Conservation (phyloP, 768 basidiomycete genomes). For the Auricularia cornea region DNA sequence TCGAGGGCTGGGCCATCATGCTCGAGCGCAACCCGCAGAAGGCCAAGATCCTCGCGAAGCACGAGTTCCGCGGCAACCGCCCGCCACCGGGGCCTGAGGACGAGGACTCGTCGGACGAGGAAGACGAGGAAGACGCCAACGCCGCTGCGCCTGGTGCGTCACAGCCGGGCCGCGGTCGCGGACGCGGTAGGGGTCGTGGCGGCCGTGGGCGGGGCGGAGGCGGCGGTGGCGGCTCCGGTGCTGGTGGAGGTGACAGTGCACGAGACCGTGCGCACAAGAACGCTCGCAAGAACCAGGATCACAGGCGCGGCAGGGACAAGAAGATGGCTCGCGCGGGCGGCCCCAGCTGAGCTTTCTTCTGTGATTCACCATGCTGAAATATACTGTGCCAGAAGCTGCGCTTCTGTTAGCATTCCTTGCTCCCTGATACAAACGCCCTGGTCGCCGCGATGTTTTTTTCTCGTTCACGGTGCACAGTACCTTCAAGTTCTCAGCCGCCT, state of each 20-base stretch:
- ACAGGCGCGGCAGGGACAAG: conserved; percentile 81
- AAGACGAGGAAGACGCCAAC: neutral
- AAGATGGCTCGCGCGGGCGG: conserved; percentile 51
- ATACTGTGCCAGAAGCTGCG: too few species aligned
- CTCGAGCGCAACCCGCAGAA: conserved; percentile 77
- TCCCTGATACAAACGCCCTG: too few species aligned
- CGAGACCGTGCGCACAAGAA: conserved; percentile 66
- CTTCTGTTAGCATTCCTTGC: too few species aligned
- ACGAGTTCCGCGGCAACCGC: conserved; percentile 67
- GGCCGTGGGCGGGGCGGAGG: conserved; percentile 29
- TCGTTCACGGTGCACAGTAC: too few species aligned
- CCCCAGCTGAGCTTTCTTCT: too few species aligned
- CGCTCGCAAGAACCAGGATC: conserved; percentile 70
- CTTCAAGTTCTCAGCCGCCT: too few species aligned
- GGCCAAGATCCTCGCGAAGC: conserved; percentile 63
- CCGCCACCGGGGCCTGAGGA: conserved; percentile 1
- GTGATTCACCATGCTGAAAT: too few species aligned
- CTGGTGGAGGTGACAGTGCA: conserved; percentile 22
- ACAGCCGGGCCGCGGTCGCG: conserved; percentile 21
- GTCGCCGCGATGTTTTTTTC: too few species aligned
- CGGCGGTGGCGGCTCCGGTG: conserved; percentile 20
- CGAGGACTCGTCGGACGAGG: neutral
- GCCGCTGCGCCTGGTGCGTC: neutral
- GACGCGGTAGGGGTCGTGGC: conserved; percentile 30
- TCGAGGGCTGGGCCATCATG: conserved; percentile 91